Evolutionary conservation across 129 eudicot genomes (phyloP), one percentile per base, ranked within the genome.

Genomic region (Lonicera japonica): DNA sequence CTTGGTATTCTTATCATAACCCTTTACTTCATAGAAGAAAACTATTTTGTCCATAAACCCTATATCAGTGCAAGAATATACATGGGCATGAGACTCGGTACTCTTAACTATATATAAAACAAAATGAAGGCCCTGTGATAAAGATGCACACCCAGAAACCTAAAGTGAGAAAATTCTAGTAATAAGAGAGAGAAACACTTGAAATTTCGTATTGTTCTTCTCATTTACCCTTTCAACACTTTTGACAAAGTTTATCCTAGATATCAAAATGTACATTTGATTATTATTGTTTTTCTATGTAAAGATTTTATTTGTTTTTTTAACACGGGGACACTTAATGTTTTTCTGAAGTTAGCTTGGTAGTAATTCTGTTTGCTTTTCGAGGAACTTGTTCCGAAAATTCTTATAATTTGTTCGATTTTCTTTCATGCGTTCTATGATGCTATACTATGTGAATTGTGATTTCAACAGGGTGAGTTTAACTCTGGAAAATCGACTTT

Each of bases 401-500:
- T 10, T 43, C 14, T 43, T 43, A 10, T 8, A 43, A 43, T 10
- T 43, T 8, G 13, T 43, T 43, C 50, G 10, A 55, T 55, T 14
- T 6, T 17, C 13, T 29, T 38, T 64, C 29, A 41, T 25, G 58
- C 48, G 52, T 80, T 46, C 60, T 50, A 50, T n/a, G 11, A 56
- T 48, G 21, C 18, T 52, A 47, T 53, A 25, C 29, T 64, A 29
- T 23, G 40, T 47, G n/a, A n/a, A n/a, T n/a, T n/a, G n/a, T 58
- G 45, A 61, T 70, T 48, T 54, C 67, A 54, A 43, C 81, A 91
- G 97, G 97, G 97, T 73, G 97, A 91, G 65, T 91, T 91, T 61
- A 91, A 91, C 79, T 91, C 97, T 29, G 97, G 97, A 50, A 91
- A 91, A 78, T 91, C 97, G 15, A 84, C 90, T 55, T 83, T 91